Percentiles rank a stretch among this genome's conserved stretches.
Conservation (phyloP, 176 grass and related monocot genomes). For the Ampelocalamus luodianensis region DNA sequence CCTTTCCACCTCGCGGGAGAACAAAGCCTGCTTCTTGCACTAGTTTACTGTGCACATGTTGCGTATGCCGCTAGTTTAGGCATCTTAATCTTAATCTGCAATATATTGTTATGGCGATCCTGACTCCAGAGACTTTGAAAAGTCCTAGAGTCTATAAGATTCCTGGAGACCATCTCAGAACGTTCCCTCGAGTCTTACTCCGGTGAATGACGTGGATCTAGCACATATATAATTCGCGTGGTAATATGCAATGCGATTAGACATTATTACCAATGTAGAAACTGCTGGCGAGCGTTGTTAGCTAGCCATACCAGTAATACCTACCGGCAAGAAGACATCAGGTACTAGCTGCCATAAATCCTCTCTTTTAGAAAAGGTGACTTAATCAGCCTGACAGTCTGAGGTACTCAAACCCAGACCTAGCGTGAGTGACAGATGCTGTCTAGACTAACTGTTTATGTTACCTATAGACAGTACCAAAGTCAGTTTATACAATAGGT, state of each 20-base stretch:
- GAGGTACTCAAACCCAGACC: not conserved
- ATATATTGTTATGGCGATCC: too few species aligned
- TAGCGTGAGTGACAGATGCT: too few species aligned
- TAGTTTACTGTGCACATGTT: too few species aligned
- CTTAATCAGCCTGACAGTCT: not conserved
- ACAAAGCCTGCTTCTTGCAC: too few species aligned
- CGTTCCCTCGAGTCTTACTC: not conserved
- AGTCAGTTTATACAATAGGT: too few species aligned
- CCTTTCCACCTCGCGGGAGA: too few species aligned
- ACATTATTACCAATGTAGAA: not conserved
- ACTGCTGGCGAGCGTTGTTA: not conserved
- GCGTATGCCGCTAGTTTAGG: too few species aligned
- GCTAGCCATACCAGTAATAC: not conserved
- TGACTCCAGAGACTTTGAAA: not conserved
- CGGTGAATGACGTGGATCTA: not conserved
- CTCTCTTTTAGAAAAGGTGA: too few species aligned
- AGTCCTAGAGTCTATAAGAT: conserved; percentile 35
- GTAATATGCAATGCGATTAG: not conserved
- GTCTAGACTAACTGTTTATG: too few species aligned
- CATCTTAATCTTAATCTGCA: too few species aligned
- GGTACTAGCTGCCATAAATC: not conserved
- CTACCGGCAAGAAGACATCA: not conserved
- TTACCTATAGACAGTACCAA: too few species aligned
- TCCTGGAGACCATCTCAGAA: conserved; percentile 29
- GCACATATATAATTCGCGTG: not conserved